Base-by-base conservation (phyloP, 345 rosid genomes). In the Tarenaya hassleriana region DNA sequence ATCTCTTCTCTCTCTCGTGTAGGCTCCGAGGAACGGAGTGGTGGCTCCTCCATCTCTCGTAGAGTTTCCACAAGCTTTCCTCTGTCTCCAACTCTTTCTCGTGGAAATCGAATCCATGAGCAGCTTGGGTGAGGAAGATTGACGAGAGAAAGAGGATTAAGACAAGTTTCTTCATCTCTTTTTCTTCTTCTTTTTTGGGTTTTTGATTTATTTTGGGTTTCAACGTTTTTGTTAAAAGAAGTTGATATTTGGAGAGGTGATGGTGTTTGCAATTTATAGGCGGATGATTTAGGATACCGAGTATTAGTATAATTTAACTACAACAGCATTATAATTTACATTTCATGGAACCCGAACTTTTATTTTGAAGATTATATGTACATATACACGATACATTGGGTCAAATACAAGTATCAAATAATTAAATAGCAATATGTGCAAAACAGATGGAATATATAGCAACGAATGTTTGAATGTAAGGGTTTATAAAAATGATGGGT, bases 21-120 rank as follows among this genome's bases (percentile, higher is more conserved):
- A 84, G 84, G 68, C 77, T 70, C 63, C 72, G 68, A 10, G 95
- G 78, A 43, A 82, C 83, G 2, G 82, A 80, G 72, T 88, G 91
- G 56, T 88, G 97, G 72, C 75, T 78, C 59, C 91, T 80, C 97
- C 95, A 84, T 63, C 83, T 74, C 63, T 84, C 95, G 19, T 84
- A 88, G 20, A 88, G 60, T 33, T 73, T 80, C 88, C 82, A 73
- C 50, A 84, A 57, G 46, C 70, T 64, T 17, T 88, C 86, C 38
- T 88, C 91, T 0, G 81, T 71, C 9, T 54, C 81, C 68, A 88
- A 50, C 17, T 88, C 95, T 21, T 68, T 69, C 43, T 82, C 84
- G 3, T 76, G 67, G 75, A 76, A 84, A 9, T 88, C 84, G 10
- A 88, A 75, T 52, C 91, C 58, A 35, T 68, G 29, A 1, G 62